Conservation (phyloP, 116 monocot genomes). For the Posidonia oceanica region DNA sequence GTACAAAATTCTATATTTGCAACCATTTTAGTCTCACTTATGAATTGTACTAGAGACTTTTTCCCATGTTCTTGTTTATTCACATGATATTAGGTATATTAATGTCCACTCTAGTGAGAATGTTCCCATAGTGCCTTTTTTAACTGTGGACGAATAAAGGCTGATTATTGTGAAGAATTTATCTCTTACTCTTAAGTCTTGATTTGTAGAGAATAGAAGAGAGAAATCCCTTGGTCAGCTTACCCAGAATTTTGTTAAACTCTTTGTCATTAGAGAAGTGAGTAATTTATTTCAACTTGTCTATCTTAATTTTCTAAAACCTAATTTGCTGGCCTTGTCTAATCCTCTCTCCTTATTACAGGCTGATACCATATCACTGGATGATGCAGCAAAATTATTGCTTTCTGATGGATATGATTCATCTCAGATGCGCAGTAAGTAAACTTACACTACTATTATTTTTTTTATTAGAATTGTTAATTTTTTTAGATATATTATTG, state of each 20-base stretch:
- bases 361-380: slow-evolving; percentile 72
- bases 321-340: not conserved
- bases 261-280: slow-evolving; percentile 72
- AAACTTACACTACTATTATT: not conserved
- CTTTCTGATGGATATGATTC: slow-evolving; percentile 49
- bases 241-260: slow-evolving; percentile 86
- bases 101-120: too few species aligned
- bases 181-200: not conserved
- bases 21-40: too few species aligned
- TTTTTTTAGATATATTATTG: not conserved
- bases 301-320: too few species aligned
- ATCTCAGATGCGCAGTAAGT: slow-evolving; percentile 50
- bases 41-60: too few species aligned
- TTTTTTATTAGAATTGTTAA: not conserved
- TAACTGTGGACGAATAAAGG: too few species aligned
- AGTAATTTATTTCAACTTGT: not conserved
- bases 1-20: not conserved
- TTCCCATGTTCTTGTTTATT: too few species aligned
- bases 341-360: slow-evolving; percentile 9
- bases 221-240: slow-evolving; percentile 89
- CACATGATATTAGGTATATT: too few species aligned
- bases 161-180: not conserved
- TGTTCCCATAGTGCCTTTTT: too few species aligned
- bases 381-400: slow-evolving; percentile 73
- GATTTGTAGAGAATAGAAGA: slow-evolving; percentile 37